Base-by-base conservation (phyloP, 148 eudicot species). In the Tetragonia tetragonoides region DNA sequence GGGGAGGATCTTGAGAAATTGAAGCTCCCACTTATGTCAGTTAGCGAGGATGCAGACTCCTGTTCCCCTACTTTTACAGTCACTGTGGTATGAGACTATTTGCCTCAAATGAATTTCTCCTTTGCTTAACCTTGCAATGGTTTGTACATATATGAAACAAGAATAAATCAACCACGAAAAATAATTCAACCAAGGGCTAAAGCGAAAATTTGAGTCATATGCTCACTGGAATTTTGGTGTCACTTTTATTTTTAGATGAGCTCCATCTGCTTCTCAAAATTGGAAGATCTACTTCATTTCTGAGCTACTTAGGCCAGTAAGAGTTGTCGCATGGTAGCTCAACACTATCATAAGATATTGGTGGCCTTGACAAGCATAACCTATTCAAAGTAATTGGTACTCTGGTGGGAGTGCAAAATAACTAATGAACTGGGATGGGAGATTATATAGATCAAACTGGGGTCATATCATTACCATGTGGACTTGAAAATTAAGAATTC, bases 81-180 rank as follows among this genome's bases (percentile, higher is more conserved):
- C 81, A 88, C 97, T 17, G 99, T 95, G 99, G 99, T 95, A 95
- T 75, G 60, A 42, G 61, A 72, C n/a, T n/a, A n/a, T n/a, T n/a
- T n/a, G 10, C 51, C 76, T 38, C 74, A 40, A 23, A 5, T 61
- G 5, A 39, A 61, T 12, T 15, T n/a, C 65, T 80, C 16, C 64
- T 14, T 44, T 49, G 23, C 41, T 70, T 70, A 44, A 56, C 47
- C 39, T 44, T 14, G 39, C 51, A 66, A 28, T 66, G n/a, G 28
- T n/a, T 2, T 3, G n/a, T 17, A 7, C n/a, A n/a, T 60, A 1
- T 20, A 60, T 28, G 24, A n/a, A 60, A 60, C n/a, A 20, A 60
- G n/a, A 60, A 60, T 20, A 60, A 17, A 60, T 60, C 3, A n/a
- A 60, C 28, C n/a, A n/a, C n/a, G 5, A 7, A 20, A 17, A 17